Evolutionary conservation across 1,284 basidiomycete genomes (phyloP), one percentile per base, ranked within the genome.

Genomic region (Sphaerobolus stellatus): DNA sequence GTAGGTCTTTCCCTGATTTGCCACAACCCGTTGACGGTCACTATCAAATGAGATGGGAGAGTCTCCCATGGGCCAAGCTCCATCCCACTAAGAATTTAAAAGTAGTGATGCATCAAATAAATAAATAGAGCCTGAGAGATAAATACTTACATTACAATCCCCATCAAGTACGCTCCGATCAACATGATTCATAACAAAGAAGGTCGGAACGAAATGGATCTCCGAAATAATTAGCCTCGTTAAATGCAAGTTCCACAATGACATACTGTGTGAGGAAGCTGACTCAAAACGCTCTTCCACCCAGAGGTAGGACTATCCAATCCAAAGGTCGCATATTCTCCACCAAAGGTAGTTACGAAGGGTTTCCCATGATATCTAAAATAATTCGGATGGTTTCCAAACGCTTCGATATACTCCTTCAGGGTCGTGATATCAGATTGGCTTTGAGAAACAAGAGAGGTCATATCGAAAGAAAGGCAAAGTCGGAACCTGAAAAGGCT

Each of bases 341-440:
- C 91, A 3, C 88, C 75, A 67, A 94, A 94, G 2, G 88, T 90
- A 0, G 87, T 88, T 2, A 87, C 86, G 48, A 92, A 79, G 11
- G 84, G 79, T 48, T 78, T 79, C 56, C 74, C 73, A 58, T 78
- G 69, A 60, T 80, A 81, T 55, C 73, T 75, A 47, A 90, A 72
- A 64, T 92, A 88, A 56, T 83, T 85, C 0, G 86, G 76, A 64
- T 85, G 81, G 13, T 70, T 65, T 2, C 81, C 72, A 59, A 83
- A 84, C 13, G 74, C 73, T 13, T 76, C 75, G 57, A 89, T 82
- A 52, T 86, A 78, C 48, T 74, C 73, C 56, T 83, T 79, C 33
- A 92, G 75, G n/a, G 71, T 68, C 43, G 71, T 70, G 7, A 72
- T 69, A 56, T 80, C 76, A 3, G 60, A 59, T 3, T 58, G 58